These are phyloP conservation scores for Paramecium sonneborni DNA, from an alignment of 73 alveolate species.

Conservation along the genomic window DNA sequence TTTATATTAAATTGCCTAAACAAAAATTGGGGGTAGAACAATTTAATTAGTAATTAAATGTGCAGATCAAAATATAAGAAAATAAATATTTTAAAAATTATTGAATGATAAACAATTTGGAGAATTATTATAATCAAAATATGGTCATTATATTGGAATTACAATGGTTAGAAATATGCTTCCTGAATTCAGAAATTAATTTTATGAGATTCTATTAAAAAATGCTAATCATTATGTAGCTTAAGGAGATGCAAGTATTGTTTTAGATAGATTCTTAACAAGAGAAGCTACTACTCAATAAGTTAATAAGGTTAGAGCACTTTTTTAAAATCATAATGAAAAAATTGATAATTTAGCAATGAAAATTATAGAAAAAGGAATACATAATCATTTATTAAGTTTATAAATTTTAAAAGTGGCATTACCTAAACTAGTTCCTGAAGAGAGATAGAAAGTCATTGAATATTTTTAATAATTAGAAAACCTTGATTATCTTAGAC, in stretches of 20 bases:
- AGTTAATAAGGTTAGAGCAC: neutral
- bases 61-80: neutral
- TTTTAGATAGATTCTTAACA: slow-evolving; percentile 42
- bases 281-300: slow-evolving; percentile 13
- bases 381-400: slow-evolving; percentile 35
- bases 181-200: slow-evolving; percentile 16
- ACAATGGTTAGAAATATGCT: slow-evolving; percentile 53
- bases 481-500: neutral
- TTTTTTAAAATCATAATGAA: neutral
- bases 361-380: slow-evolving; percentile 50
- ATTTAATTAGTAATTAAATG: slow-evolving; percentile 51
- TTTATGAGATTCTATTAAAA: neutral
- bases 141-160: slow-evolving; percentile 57
- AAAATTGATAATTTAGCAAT: slow-evolving; percentile 41
- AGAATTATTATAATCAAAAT: slow-evolving; percentile 31
- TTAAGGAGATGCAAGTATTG: slow-evolving; percentile 41
- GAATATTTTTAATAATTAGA: slow-evolving; percentile 15
- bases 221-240: neutral
- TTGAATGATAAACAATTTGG: neutral
- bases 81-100: slow-evolving; percentile 10
- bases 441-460: slow-evolving; percentile 21
- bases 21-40: slow-evolving; percentile 39
- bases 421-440: slow-evolving; percentile 13
- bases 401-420: neutral
- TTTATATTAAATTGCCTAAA: neutral